Conservation (phyloP, 2,329 filamentous ascomycete species). For the Beauveria caledonica region DNA sequence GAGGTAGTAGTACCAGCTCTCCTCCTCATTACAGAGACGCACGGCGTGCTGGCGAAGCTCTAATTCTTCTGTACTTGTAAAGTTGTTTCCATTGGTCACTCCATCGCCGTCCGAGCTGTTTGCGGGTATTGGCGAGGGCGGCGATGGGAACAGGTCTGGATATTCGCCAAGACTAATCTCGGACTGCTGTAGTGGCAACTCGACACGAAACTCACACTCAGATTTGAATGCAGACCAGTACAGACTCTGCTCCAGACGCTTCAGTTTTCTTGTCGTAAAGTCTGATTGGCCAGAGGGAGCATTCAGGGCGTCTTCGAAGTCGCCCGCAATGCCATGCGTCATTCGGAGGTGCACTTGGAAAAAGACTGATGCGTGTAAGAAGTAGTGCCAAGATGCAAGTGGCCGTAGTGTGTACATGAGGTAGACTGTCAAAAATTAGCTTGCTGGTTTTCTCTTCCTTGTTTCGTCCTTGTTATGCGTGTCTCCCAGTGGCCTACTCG, state of each 20-base stretch:
- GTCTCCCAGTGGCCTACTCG: neutral
- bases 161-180: constrained; percentile 27
- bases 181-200: constrained; percentile 28
- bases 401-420: constrained; percentile 33
- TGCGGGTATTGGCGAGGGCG: constrained; percentile 15
- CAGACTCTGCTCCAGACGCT: constrained; percentile 29
- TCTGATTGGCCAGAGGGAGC: constrained; percentile 5
- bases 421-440: constrained; percentile 20
- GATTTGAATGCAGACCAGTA: constrained; percentile 38
- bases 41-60: constrained; percentile 15
- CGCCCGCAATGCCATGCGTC: constrained; percentile 14
- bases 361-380: constrained; percentile 21
- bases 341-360: constrained; percentile 27
- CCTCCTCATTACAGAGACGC: constrained; percentile 21
- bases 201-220: constrained; percentile 32
- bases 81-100: neutral
- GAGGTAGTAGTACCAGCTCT: constrained; percentile 36
- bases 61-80: constrained; percentile 10
- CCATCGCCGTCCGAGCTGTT: neutral
- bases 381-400: constrained; percentile 29
- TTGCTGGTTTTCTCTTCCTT: neutral
- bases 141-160: constrained; percentile 23
- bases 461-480: neutral
- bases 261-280: constrained; percentile 13
- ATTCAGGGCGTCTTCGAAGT: constrained; percentile 9